Percentiles rank a stretch among this genome's conserved stretches.
phyloP scores from a whole-genome alignment of 2,329 filamentous ascomycete genomes.

The Diaporthe destruens region DNA sequence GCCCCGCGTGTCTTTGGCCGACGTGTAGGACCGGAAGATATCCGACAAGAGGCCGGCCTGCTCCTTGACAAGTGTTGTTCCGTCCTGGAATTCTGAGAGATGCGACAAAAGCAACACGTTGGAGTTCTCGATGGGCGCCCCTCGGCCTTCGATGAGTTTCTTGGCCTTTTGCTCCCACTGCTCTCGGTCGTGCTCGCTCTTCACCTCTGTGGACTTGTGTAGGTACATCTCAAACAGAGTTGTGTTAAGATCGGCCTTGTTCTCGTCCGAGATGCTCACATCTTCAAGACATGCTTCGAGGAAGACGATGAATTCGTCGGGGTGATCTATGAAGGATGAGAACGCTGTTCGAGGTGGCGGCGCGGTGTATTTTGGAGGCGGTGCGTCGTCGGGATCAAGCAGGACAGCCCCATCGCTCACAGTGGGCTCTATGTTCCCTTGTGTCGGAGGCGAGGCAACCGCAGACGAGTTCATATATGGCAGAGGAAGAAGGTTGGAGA shows the following conservation, averaged over 20 bases:
- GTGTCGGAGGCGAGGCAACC: constrained; percentile 65
- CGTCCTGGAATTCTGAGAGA: constrained; percentile 88
- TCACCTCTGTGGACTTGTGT: constrained; percentile 84
- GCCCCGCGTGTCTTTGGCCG: constrained; percentile 89
- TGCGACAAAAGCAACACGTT: constrained; percentile 95
- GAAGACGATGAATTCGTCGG: constrained; percentile 91
- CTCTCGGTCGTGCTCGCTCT: constrained; percentile 73
- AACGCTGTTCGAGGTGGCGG: constrained; percentile 92
- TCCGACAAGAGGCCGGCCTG: constrained; percentile 92
- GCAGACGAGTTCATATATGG: constrained; percentile 83
- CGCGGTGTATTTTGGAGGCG: constrained; percentile 74
- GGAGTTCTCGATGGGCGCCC: constrained; percentile 90
- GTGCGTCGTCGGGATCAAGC: constrained; percentile 60
- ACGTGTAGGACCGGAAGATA: constrained; percentile 96
- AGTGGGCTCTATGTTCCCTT: constrained; percentile 63
- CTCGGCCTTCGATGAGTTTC: constrained; percentile 83
- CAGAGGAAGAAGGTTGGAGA: constrained; percentile 85
- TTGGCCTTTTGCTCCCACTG: constrained; percentile 94
- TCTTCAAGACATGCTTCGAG: constrained; percentile 88
- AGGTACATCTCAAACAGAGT: constrained; percentile 99
- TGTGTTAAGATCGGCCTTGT: constrained; percentile 90
- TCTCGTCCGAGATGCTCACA: constrained; percentile 75
- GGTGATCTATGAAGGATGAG: constrained; percentile 95
- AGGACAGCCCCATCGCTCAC: constrained; percentile 66
- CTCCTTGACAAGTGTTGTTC: constrained; percentile 92